Conservation (phyloP, 306 rosid species). For the Heteromeles arbutifolia region DNA sequence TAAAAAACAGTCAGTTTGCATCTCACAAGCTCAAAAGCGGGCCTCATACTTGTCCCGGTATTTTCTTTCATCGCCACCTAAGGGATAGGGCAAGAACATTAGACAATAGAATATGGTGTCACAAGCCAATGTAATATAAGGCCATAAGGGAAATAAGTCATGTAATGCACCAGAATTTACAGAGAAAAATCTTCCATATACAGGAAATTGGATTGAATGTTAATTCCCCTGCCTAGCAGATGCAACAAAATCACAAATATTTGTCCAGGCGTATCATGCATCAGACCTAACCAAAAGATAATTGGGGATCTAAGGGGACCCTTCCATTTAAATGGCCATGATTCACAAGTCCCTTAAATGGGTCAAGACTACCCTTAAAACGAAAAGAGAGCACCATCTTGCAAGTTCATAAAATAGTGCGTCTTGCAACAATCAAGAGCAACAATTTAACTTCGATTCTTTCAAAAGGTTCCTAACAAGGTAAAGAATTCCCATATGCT, state of each 20-base stretch:
- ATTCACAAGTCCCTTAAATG: background rate
- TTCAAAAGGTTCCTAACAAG: background rate
- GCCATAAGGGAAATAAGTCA: background rate
- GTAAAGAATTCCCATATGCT: background rate
- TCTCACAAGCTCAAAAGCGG: slow-evolving; percentile 67
- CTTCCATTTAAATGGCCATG: background rate
- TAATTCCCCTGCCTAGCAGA: background rate
- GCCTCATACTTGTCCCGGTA: slow-evolving; percentile 25
- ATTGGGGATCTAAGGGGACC: background rate
- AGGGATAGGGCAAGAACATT: slow-evolving; percentile 9
- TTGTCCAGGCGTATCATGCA: background rate
- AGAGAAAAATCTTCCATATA: background rate
- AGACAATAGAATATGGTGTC: background rate
- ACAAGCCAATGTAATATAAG: background rate
- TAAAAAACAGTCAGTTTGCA: slow-evolving; percentile 85
- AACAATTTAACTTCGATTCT: background rate
- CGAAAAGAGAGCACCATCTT: background rate
- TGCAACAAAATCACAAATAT: background rate
- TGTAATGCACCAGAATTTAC: background rate
- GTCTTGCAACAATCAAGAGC: background rate
- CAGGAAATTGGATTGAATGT: background rate
- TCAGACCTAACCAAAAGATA: background rate
- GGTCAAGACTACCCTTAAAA: background rate
- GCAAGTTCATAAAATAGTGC: background rate
- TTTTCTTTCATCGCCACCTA: slow-evolving; percentile 62